phyloP scores from a whole-genome alignment of 2,329 filamentous ascomycete genomes.

The Diaporthe batatas region DNA sequence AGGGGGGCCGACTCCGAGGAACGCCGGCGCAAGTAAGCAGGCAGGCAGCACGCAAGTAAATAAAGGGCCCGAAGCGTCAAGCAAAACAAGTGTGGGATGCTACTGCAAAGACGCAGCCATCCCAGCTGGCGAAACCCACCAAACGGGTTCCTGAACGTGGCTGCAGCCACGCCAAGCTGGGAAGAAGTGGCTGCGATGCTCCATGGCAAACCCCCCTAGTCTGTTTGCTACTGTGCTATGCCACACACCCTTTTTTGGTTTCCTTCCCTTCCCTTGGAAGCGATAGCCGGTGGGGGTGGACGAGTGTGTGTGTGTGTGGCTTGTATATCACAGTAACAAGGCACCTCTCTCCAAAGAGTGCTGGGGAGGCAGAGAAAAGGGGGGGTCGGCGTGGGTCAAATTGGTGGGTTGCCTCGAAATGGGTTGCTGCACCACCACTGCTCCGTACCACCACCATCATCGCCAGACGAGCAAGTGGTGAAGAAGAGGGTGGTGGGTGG shows the following conservation, averaged over 20 bases:
- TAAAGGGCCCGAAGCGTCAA: not conserved
- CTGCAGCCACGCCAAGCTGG: conserved; percentile 34
- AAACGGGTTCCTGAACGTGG: conserved; percentile 37
- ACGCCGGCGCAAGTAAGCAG: not conserved
- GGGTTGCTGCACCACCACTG: not conserved
- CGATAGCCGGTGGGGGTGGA: not conserved
- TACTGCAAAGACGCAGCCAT: conserved; percentile 23
- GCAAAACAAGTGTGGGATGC: not conserved
- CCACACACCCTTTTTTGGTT: conserved; percentile 24
- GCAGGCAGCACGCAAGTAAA: not conserved
- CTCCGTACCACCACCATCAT: no score
- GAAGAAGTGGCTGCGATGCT: conserved; percentile 9
- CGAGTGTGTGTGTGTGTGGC: not conserved
- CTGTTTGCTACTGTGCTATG: conserved; percentile 21
- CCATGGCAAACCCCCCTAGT: not conserved
- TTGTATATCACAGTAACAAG: not conserved
- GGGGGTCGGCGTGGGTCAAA: not conserved
- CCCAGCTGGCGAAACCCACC: conserved; percentile 21
- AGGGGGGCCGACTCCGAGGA: no score
- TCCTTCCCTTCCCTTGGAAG: not conserved
- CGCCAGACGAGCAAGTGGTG: not conserved
- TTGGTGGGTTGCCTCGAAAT: conserved; percentile 1
- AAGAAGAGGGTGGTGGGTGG: conserved; percentile 4
- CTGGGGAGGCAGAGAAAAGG: not conserved
- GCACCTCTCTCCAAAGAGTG: not conserved